Evolutionary conservation across 1,139 yeast species (phyloP).

Genomic region (Scheffersomyces titani): DNA sequence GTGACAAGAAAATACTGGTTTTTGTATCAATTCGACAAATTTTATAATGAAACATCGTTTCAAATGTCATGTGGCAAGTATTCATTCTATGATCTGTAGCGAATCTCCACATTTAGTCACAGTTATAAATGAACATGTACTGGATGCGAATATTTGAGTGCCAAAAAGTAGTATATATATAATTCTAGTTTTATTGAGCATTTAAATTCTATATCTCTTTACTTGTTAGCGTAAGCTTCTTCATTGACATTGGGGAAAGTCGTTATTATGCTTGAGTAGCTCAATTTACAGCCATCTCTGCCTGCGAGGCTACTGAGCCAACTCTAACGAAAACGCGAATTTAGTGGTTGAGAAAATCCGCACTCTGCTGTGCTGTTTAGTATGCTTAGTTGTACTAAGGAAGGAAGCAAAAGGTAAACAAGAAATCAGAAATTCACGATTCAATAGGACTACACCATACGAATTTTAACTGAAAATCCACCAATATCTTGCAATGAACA

Average conservation of each 20-base stretch:
- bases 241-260: too few relatives aligned
- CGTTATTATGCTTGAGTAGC: too few relatives aligned
- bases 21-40: too few relatives aligned
- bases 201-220: too few relatives aligned
- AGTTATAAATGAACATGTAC: neutral
- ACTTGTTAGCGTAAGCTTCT: too few relatives aligned
- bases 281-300: too few relatives aligned
- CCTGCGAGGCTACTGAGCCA: too few relatives aligned
- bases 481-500: neutral
- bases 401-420: neutral
- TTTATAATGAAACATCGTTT: too few relatives aligned
- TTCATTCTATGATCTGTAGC: neutral
- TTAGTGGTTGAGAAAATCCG: neutral
- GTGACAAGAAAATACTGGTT: neutral
- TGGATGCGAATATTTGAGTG: neutral
- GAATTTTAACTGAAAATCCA: neutral
- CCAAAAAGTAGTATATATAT: too few relatives aligned
- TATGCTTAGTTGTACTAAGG: too few relatives aligned
- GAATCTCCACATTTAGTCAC: neutral
- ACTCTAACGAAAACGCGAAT: too few relatives aligned
- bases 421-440: neutral
- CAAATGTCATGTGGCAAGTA: neutral
- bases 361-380: neutral
- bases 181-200: too few relatives aligned
- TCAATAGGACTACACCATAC: neutral